phyloP scores from a whole-genome alignment of 495 filamentous ascomycete genomes.

The Oleoguttula mirabilis region DNA sequence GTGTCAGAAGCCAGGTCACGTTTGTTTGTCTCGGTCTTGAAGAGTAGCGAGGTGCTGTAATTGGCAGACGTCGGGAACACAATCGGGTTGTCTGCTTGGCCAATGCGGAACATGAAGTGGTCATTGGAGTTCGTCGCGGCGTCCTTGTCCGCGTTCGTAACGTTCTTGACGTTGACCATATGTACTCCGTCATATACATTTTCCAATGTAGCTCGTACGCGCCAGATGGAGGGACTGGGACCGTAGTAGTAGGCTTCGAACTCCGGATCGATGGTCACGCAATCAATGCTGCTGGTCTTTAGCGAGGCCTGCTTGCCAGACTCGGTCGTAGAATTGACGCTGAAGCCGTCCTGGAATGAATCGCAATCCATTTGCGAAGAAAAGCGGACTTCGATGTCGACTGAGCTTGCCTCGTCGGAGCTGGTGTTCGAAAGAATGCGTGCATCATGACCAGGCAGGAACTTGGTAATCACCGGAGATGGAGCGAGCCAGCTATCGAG shows the following conservation, averaged over 20 bases:
- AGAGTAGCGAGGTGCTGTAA: slow-evolving; percentile 31
- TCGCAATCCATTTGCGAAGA: slow-evolving; percentile 53
- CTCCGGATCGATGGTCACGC: slow-evolving; percentile 24
- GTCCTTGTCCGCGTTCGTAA: slow-evolving; percentile 28
- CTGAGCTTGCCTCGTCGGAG: slow-evolving; percentile 34
- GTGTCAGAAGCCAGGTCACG: background rate
- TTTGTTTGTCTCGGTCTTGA: slow-evolving; percentile 5
- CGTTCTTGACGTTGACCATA: slow-evolving; percentile 47
- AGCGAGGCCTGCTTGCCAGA: slow-evolving; percentile 32
- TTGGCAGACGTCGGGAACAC: slow-evolving; percentile 47
- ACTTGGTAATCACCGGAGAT: slow-evolving; percentile 54
- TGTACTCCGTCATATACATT: slow-evolving; percentile 57
- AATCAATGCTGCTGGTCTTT: slow-evolving; percentile 34
- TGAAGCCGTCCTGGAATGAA: slow-evolving; percentile 38
- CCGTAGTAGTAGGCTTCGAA: slow-evolving; percentile 29
- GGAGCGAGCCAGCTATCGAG: slow-evolving; percentile 38
- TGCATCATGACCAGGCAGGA: slow-evolving; percentile 52
- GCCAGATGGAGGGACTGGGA: slow-evolving; percentile 44
- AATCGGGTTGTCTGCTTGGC: slow-evolving; percentile 47
- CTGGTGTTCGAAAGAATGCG: slow-evolving; percentile 42
- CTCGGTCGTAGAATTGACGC: slow-evolving; percentile 43
- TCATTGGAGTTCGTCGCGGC: slow-evolving; percentile 40
- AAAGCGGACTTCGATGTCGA: slow-evolving; percentile 46
- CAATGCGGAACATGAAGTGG: slow-evolving; percentile 46
- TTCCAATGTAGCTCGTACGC: slow-evolving; percentile 40